Conservation (phyloP, 1,139 yeast species). For the Kluyveromyces sp. region DNA sequence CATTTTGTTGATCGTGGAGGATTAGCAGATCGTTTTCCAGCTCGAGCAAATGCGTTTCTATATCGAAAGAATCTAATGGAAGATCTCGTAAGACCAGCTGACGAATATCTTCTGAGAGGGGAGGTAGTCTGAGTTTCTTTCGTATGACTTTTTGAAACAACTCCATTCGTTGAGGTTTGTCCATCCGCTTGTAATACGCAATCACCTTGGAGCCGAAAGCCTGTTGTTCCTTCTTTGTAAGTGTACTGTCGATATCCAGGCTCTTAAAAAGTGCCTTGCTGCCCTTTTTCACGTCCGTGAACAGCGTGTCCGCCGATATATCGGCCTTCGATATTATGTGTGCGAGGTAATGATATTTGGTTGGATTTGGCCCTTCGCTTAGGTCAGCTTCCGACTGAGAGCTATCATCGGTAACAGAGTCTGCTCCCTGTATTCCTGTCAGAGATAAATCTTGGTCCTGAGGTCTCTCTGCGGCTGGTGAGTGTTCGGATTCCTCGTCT, state of each 20-base stretch:
- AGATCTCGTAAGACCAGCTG: background rate
- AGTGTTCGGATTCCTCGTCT: background rate
- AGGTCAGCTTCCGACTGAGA: background rate
- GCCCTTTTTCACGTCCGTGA: conserved; percentile 23
- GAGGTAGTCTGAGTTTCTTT: background rate
- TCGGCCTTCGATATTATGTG: conserved; percentile 26
- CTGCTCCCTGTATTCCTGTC: too few species aligned
- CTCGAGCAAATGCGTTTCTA: conserved; percentile 19
- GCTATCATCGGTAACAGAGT: background rate
- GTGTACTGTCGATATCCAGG: conserved; percentile 19
- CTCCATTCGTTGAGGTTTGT: conserved; percentile 14
- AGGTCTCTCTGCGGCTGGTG: conserved; percentile 2
- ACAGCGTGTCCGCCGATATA: conserved; percentile 20
- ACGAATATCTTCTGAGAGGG: background rate
- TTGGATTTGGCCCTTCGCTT: conserved; percentile 20
- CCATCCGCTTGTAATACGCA: conserved; percentile 25
- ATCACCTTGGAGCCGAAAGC: conserved; percentile 22
- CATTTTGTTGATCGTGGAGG: background rate
- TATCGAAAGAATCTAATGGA: conserved; percentile 14
- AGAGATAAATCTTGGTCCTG: too few species aligned
- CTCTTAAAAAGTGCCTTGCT: conserved; percentile 22
- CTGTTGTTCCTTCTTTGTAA: conserved; percentile 20
- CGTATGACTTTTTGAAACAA: conserved; percentile 13
- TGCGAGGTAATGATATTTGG: conserved; percentile 28
- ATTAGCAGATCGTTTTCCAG: conserved; percentile 13